Evolutionary conservation across 192 early-diverging fungal genomes (phyloP), one percentile per base, ranked within the genome.

Genomic region (Allomyces javanicus): DNA sequence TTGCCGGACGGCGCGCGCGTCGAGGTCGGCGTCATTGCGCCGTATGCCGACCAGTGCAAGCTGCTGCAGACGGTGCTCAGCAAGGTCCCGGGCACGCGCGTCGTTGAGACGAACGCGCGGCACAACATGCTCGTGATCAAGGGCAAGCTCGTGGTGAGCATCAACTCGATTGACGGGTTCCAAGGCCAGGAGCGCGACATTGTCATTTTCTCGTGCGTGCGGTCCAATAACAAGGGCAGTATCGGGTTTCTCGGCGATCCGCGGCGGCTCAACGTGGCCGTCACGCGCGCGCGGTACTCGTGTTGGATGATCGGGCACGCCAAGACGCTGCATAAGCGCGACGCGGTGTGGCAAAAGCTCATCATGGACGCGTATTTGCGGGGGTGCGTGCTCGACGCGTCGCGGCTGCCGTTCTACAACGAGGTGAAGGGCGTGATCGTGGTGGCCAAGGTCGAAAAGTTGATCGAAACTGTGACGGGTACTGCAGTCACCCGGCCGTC

Each of bases 121-220:
- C 93, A 95, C 71, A 96, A 92, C 1, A 90, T 96, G 22, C 33
- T 40, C 33, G 33, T 40, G 33, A 40, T 40, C 33, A 40, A 40
- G 33, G 33, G 33, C 33, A 40, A 40, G 33, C 33, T 40, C 9
- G 33, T 40, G 33, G 33, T 40, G 5, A 40, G 33, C 33, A 40
- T 40, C 33, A 40, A 40, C 33, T 40, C 33, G 33, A 40, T 40
- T 40, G 97, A 99, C 75, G 94, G 96, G 64, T 89, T 92, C 70
- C 94, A 92, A 68, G 94, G 94, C 17, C 33, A 40, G 7, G 93
- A 96, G 70, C 95, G 95, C 71, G 95, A 96, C 23, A 88, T 96
- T 55, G 89, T 98, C 44, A 92, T 98, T 62, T 89, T 98, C 66
- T 94, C 91, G 0, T 95, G 91, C 68, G 95, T 98, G 23, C 81